These are phyloP conservation scores for Kodamaea laetipori DNA, from an alignment of 805 yeast species.

Conservation along the genomic window DNA sequence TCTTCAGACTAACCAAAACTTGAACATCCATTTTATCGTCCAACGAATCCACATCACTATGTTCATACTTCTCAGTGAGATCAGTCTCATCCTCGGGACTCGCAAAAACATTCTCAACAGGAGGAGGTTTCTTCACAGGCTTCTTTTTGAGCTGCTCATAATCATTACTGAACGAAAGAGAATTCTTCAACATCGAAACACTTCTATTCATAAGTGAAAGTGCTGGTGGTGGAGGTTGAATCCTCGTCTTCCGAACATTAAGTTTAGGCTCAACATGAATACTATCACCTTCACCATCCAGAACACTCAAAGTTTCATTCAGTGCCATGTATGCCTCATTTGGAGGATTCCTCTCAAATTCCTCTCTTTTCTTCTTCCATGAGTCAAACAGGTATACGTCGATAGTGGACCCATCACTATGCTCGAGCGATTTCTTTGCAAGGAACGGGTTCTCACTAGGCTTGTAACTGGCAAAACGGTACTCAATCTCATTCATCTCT, in stretches of 20 bases:
- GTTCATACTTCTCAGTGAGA: background rate
- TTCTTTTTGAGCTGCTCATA: slow-evolving; percentile 3
- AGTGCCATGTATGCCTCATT: slow-evolving; percentile 6
- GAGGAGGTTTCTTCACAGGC: slow-evolving; percentile 1
- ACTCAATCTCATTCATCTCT: slow-evolving; percentile 28
- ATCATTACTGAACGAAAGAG: slow-evolving; percentile 22
- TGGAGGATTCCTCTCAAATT: slow-evolving; percentile 35
- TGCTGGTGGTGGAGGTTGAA: slow-evolving; percentile 1
- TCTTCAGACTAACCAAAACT: slow-evolving; percentile 65
- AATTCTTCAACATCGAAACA: slow-evolving; percentile 24
- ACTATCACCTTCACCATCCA: slow-evolving; percentile 9
- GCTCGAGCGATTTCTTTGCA: slow-evolving; percentile 5
- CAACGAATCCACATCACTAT: slow-evolving; percentile 25
- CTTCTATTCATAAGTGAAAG: slow-evolving; percentile 15
- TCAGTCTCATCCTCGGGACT: slow-evolving; percentile 4
- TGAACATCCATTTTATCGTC: slow-evolving; percentile 64
- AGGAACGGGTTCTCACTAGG: slow-evolving; percentile 12
- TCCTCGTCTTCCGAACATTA: background rate
- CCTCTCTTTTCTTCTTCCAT: slow-evolving; percentile 54
- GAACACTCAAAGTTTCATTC: slow-evolving; percentile 19
- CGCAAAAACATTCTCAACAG: slow-evolving; percentile 5
- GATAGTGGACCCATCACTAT: slow-evolving; percentile 37
- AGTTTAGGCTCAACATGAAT: background rate
- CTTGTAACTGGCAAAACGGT: slow-evolving; percentile 33
- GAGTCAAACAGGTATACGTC: slow-evolving; percentile 54